phyloP scores from a whole-genome alignment of 495 filamentous ascomycete species.

The Penicillium atrosanguineum region DNA sequence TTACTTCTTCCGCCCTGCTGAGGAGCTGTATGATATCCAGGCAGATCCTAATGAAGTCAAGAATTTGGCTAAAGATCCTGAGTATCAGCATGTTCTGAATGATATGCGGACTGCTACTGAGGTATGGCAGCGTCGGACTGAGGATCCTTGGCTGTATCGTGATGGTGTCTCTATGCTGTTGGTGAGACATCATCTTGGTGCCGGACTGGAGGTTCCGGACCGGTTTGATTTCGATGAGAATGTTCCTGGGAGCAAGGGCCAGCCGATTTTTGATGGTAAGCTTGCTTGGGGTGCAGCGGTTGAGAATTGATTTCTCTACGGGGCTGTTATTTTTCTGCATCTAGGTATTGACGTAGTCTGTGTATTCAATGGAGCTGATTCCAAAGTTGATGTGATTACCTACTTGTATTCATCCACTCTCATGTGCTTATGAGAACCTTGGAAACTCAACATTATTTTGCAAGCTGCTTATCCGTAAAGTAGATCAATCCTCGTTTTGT shows the following conservation, averaged over 20 bases:
- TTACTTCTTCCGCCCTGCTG: conserved; percentile 39
- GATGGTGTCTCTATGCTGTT: conserved; percentile 36
- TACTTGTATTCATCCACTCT: too few species aligned
- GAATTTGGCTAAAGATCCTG: conserved; percentile 30
- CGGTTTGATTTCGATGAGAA: conserved; percentile 38
- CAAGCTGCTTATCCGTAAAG: too few species aligned
- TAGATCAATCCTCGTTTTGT: too few species aligned
- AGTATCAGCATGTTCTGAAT: conserved; percentile 18
- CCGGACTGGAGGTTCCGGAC: conserved; percentile 37
- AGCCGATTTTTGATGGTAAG: conserved; percentile 6
- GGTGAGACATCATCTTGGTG: conserved; percentile 26
- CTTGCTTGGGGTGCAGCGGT: conserved; percentile 19
- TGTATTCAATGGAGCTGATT: too few species aligned
- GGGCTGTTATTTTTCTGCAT: neutral
- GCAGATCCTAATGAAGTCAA: conserved; percentile 37
- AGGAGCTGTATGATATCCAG: conserved; percentile 44
- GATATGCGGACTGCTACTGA: conserved; percentile 28
- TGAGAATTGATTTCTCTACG: neutral
- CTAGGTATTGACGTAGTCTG: neutral
- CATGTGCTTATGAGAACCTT: too few species aligned
- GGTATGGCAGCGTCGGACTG: conserved; percentile 37
- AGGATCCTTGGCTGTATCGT: conserved; percentile 41
- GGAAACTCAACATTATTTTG: too few species aligned
- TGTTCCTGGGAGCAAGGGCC: conserved; percentile 17
- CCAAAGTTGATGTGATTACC: too few species aligned